A percentile compares a stretch with the other conserved stretches of the same genome.
Evolutionary conservation across 257 asterid genomes (phyloP).

Genomic region (Petunia axillaris): DNA sequence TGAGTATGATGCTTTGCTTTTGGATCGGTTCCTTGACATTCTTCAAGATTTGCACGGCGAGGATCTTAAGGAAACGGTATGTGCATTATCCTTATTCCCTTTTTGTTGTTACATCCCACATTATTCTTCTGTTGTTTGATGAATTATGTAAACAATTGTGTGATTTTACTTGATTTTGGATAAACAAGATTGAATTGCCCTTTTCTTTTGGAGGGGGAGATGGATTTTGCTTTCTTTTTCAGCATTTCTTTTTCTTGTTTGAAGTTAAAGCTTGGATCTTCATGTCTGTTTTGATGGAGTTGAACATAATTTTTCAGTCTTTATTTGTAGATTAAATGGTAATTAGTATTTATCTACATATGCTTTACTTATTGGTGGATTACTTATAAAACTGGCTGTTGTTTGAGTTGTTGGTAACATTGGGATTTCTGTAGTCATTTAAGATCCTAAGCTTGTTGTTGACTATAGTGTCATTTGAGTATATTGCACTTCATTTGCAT

Average conservation of each 20-base stretch:
- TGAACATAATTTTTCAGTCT: not conserved
- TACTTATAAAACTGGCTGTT: not conserved
- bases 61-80: slow-evolving; percentile 52
- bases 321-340: not conserved
- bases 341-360: not conserved
- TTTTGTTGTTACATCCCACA: not conserved
- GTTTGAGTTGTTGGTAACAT: not conserved
- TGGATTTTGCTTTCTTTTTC: not conserved
- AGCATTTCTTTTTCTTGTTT: not conserved
- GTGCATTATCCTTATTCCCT: not conserved
- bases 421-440: not conserved
- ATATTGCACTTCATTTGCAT: not conserved
- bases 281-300: not conserved
- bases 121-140: not conserved
- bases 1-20: slow-evolving; percentile 58
- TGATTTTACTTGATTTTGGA: slow-evolving; percentile 1
- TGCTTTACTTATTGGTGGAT: not conserved
- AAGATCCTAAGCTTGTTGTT: slow-evolving; percentile 8
- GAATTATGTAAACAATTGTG: not conserved
- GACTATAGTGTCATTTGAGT: not conserved
- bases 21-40: slow-evolving; percentile 57
- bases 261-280: slow-evolving; percentile 4
- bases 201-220: not conserved
- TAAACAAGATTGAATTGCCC: not conserved
- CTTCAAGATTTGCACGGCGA: slow-evolving; percentile 59